Evolutionary conservation across 176 grass and related monocot genomes (phyloP), one percentile per base, ranked within the genome.

Genomic region (Coix lacrymajobi): DNA sequence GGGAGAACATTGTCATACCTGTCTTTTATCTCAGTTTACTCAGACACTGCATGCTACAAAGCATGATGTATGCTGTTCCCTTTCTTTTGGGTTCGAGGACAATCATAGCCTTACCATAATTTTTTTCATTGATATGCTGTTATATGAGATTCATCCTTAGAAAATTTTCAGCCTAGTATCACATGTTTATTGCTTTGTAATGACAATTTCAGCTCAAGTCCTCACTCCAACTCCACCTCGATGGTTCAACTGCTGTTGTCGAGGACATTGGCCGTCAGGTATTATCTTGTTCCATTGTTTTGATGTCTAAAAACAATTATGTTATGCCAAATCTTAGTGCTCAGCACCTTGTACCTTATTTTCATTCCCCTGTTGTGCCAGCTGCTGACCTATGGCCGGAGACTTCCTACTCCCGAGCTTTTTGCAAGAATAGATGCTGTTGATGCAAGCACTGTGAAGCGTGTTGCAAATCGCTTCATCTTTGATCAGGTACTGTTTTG

Each of bases 221-320:
- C 85, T 99, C 93, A 39, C 73, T 99, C 82, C 97, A 90, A 91
- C 91, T 99, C 49, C 93, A 99, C 71, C 91, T 99, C 41, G 97
- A 99, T 87, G 97, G 93, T 75, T 89, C 87, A 43, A 96, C 92
- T 43, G 87, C 93, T 72, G 91, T 94, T 84, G 97, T 85, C 57
- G 97, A 99, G 89, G 97, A 99, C 80, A 96, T 99, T 68, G 97
- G 97, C 13, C 93, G 93, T 66, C 97, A 99, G 93, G 97, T 99
- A 92, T 75, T 68, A 44, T 62, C 11, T 11, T 28, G 33, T 1
- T 29, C 8, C 54, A 46, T 46, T 48, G 25, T 10, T 31, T 29
- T 46, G 28, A 33, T 73, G 45, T n/a, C 24, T 28, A 9, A 61
- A 61, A 66, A n/a, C 15, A 43, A 39, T 71, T 66, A 71, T 14